Conservation (phyloP, 2,329 filamentous ascomycete species). For the Cladosporium oxysporum region DNA sequence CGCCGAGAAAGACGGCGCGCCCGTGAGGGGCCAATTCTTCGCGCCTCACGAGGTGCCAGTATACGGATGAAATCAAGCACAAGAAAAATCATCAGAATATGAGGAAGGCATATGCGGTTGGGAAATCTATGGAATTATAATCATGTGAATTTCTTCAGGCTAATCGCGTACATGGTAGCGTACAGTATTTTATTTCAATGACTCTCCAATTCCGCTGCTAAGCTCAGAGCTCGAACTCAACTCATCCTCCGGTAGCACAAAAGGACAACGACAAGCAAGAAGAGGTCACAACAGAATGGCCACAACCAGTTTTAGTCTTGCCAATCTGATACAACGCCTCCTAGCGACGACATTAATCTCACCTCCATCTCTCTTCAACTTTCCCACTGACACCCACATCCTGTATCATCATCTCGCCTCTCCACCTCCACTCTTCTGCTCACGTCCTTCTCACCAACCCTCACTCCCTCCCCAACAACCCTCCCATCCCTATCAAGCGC, state of each 20-base stretch:
- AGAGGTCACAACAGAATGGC: too few species aligned
- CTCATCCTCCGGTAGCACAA: neutral
- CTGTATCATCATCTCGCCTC: neutral
- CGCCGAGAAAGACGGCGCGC: slow-evolving; percentile 53
- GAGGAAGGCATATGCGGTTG: neutral
- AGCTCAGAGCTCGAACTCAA: neutral
- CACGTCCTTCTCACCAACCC: slow-evolving; percentile 32
- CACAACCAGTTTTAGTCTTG: too few species aligned
- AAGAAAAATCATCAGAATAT: neutral
- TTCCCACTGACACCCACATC: slow-evolving; percentile 14
- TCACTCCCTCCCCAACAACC: neutral
- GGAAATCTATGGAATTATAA: neutral
- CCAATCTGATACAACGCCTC: too few species aligned
- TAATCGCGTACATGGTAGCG: neutral
- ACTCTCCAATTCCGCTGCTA: neutral
- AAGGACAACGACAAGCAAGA: too few species aligned
- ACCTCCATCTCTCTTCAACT: neutral
- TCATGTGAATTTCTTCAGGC: neutral
- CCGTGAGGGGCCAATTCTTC: slow-evolving; percentile 20
- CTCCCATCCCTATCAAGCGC: slow-evolving; percentile 46
- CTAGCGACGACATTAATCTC: too few species aligned
- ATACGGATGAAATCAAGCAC: slow-evolving; percentile 6
- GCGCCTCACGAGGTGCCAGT: slow-evolving; percentile 24
- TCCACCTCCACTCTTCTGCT: slow-evolving; percentile 27
- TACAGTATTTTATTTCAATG: neutral